Evolutionary conservation across 1,284 basidiomycete species (phyloP).

Genomic region (Pascua guehoae): DNA sequence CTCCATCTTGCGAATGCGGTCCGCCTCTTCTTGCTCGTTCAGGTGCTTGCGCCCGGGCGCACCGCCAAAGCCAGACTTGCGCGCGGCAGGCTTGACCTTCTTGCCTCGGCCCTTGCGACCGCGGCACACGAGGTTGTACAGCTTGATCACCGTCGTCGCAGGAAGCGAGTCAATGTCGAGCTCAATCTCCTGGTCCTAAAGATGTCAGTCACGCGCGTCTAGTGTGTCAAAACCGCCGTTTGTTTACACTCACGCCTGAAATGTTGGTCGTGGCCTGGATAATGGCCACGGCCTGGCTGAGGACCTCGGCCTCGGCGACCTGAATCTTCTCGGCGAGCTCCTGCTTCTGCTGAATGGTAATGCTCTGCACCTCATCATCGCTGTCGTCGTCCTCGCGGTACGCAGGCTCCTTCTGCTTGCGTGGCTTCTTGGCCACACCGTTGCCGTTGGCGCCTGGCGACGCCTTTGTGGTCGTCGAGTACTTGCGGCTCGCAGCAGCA

Average conservation of each 20-base stretch:
- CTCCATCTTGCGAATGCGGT: conserved; percentile 83
- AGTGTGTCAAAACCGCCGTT: background rate
- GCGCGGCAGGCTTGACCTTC: conserved; percentile 23
- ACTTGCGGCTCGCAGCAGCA: conserved; percentile 46
- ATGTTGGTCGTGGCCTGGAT: conserved; percentile 87
- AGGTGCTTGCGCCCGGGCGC: conserved; percentile 76
- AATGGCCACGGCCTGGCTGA: conserved; percentile 82
- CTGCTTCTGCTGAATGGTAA: conserved; percentile 93
- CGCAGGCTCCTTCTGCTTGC: conserved; percentile 35
- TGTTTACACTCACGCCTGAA: conserved; percentile 69
- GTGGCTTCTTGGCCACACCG: conserved; percentile 32
- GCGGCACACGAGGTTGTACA: conserved; percentile 89
- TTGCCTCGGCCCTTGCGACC: conserved; percentile 30
- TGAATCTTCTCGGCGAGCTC: conserved; percentile 88
- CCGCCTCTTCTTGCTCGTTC: conserved; percentile 50
- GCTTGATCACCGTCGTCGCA: conserved; percentile 72
- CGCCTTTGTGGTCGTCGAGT: conserved; percentile 30
- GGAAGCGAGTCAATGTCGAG: conserved; percentile 90
- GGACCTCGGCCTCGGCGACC: conserved; percentile 68
- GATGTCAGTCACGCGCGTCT: conserved; percentile 17
- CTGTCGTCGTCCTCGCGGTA: conserved; percentile 48
- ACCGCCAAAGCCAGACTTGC: conserved; percentile 63
- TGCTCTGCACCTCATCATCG: conserved; percentile 29
- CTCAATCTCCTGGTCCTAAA: conserved; percentile 85
- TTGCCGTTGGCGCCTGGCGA: conserved; percentile 38